Evolutionary conservation across 116 monocot species (phyloP).

Genomic region (Posidonia oceanica): DNA sequence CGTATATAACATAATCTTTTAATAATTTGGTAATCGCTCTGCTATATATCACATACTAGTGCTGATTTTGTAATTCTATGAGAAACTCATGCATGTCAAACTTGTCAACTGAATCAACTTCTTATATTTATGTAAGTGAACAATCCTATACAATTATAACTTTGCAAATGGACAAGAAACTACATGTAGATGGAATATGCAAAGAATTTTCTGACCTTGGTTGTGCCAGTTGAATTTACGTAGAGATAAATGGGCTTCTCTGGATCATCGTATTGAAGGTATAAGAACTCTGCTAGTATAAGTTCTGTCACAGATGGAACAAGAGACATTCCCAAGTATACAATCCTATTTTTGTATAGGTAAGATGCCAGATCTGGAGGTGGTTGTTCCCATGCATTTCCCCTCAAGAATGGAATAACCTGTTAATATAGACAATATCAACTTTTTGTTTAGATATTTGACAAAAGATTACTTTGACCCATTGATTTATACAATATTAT

Average conservation of each 20-base stretch:
- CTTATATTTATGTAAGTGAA: background rate
- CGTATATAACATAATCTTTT: too few species aligned
- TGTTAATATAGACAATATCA: constrained; percentile 13
- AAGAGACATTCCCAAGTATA: constrained; percentile 87
- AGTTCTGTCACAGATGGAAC: constrained; percentile 83
- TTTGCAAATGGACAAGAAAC: background rate
- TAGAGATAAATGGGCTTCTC: constrained; percentile 86
- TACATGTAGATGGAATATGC: background rate
- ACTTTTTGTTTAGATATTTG: background rate
- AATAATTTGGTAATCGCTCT: too few species aligned
- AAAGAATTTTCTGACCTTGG: constrained; percentile 35
- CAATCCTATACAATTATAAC: background rate
- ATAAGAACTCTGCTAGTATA: constrained; percentile 81
- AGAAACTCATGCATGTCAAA: too few species aligned
- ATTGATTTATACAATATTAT: background rate
- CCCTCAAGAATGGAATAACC: constrained; percentile 80
- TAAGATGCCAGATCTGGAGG: constrained; percentile 91
- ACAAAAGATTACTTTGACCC: background rate
- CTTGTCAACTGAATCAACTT: too few species aligned
- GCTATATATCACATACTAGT: too few species aligned
- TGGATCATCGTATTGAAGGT: constrained; percentile 77
- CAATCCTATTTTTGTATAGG: constrained; percentile 84
- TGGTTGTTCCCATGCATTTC: constrained; percentile 80
- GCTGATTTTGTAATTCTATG: too few species aligned
- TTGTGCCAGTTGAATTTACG: constrained; percentile 89